Evolutionary conservation across 106 monocot genomes (phyloP).

Genomic region (Iris macrosiphon): DNA sequence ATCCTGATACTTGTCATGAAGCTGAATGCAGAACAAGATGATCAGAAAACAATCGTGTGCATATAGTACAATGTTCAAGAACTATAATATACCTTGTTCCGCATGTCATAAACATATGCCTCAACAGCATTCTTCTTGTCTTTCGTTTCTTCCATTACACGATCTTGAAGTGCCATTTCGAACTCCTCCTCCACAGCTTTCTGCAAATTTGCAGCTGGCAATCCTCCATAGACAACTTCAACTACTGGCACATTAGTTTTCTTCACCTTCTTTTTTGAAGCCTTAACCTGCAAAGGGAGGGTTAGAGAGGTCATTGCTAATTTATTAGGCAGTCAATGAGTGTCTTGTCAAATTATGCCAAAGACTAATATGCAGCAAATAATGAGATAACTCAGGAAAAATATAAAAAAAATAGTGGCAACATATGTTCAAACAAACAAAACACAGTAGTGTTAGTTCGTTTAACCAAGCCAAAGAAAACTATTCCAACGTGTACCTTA

Average conservation of each 20-base stretch:
- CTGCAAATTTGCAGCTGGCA: conserved; percentile 47
- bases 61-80: neutral
- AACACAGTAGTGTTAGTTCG: too few species aligned
- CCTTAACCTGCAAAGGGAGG: conserved; percentile 32
- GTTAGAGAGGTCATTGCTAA: neutral
- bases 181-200: conserved; percentile 75
- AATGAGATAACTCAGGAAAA: too few species aligned
- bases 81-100: conserved; percentile 55
- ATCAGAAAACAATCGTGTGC: neutral
- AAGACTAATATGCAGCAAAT: too few species aligned
- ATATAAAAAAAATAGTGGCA: too few species aligned
- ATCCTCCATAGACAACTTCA: conserved; percentile 54
- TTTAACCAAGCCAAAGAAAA: too few species aligned
- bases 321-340: neutral
- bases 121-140: conserved; percentile 99
- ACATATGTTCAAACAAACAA: too few species aligned
- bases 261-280: conserved; percentile 69
- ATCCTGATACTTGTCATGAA: conserved; percentile 78
- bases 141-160: conserved; percentile 97
- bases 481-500: too few species aligned
- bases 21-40: conserved; percentile 19
- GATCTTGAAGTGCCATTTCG: conserved; percentile 93
- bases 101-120: conserved; percentile 95
- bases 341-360: neutral
- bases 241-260: conserved; percentile 62